Percentiles rank a stretch among this genome's conserved stretches.
These are phyloP conservation scores for Monosporascus cannonballus DNA, from an alignment of 2,329 filamentous ascomycete genomes.

Conservation along the genomic window DNA sequence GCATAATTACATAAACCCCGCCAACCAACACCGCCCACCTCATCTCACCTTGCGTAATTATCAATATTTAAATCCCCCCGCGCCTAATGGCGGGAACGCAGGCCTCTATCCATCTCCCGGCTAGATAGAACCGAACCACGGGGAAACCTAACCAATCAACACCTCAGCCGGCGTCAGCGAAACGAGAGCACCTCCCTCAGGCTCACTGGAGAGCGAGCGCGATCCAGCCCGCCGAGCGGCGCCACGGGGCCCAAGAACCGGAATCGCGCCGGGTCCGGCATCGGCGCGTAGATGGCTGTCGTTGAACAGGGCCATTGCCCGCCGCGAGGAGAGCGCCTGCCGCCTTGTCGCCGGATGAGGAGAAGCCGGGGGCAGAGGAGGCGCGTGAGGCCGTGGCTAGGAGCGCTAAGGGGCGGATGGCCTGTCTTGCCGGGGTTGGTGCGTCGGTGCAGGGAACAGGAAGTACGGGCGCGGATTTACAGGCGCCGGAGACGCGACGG, in stretches of 20 bases:
- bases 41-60: no score
- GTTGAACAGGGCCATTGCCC: conserved; percentile 63
- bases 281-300: conserved; percentile 58
- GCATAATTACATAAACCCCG: no score
- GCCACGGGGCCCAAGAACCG: conserved; percentile 58
- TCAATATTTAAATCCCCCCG: no score
- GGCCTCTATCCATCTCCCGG: no score
- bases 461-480: no score
- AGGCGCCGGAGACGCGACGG: no score
- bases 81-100: no score
- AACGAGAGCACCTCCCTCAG: not conserved
- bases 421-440: conserved; percentile 30
- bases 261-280: conserved; percentile 56
- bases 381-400: conserved; percentile 45
- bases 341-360: conserved; percentile 34
- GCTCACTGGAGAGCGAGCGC: conserved; percentile 27
- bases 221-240: conserved; percentile 58
- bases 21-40: no score
- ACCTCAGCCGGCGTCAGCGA: no score
- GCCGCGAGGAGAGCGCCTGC: conserved; percentile 55
- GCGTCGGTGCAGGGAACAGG: no score
- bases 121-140: no score
- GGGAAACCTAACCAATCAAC: no score
- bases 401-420: conserved; percentile 56
- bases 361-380: conserved; percentile 31